phyloP scores from a whole-genome alignment of 2,329 filamentous ascomycete genomes.

The Fusarium falciforme region DNA sequence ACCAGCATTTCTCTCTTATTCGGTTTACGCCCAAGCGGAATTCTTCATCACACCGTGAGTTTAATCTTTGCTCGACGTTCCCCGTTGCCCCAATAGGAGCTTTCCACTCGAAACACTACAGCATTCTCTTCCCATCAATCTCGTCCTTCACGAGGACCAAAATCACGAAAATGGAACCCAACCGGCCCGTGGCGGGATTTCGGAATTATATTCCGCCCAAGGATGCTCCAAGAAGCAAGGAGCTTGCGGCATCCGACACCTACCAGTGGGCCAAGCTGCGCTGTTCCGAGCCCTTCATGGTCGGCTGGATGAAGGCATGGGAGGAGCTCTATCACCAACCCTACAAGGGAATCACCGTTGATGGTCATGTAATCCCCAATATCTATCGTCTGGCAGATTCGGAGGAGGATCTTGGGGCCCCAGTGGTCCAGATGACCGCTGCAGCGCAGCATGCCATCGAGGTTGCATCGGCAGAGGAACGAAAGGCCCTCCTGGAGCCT shows the following conservation, averaged over 20 bases:
- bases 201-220: slow-evolving; percentile 23
- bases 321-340: slow-evolving; percentile 12
- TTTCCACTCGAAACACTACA: neutral
- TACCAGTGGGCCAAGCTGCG: slow-evolving; percentile 25
- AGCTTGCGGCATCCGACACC: slow-evolving; percentile 19
- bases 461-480: slow-evolving; percentile 50
- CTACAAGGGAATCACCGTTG: slow-evolving; percentile 18
- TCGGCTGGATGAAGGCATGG: slow-evolving; percentile 28
- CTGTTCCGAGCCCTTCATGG: slow-evolving; percentile 31
- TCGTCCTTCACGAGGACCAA: neutral
- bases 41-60: neutral
- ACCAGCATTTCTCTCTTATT: neutral
- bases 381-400: slow-evolving; percentile 13
- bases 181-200: slow-evolving; percentile 5
- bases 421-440: neutral
- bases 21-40: no score
- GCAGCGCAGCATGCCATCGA: slow-evolving; percentile 8
- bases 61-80: neutral
- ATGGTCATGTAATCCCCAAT: slow-evolving; percentile 10
- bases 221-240: slow-evolving; percentile 15
- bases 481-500: slow-evolving; percentile 62
- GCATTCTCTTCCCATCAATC: neutral
- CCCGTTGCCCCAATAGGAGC: neutral
- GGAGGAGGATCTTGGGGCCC: slow-evolving; percentile 13
- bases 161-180: neutral